Evolutionary conservation across 139 green algal species (phyloP).

Genomic region (Asterochloris erici): DNA sequence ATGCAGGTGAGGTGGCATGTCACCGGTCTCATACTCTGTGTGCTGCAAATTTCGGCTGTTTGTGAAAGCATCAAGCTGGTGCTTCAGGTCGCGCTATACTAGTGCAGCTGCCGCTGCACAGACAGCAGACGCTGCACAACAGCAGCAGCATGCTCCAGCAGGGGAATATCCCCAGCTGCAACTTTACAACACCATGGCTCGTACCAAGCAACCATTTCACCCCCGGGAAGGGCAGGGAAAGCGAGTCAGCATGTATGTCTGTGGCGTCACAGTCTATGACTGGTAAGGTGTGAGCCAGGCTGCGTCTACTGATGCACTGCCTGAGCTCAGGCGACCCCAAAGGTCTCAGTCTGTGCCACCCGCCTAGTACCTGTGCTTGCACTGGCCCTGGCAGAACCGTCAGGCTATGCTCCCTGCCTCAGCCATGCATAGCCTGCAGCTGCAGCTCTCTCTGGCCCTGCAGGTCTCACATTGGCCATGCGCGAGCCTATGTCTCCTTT

Average conservation of each 20-base stretch:
- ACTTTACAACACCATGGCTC: conserved; percentile 88
- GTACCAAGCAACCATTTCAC: conserved; percentile 79
- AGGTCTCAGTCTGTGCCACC: not conserved
- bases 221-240: conserved; percentile 38
- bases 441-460: not conserved
- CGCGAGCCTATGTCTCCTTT: conserved; percentile 92
- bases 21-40: too few relatives aligned
- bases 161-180: conserved; percentile 21
- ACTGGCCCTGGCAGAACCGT: not conserved
- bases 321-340: not conserved
- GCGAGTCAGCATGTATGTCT: conserved; percentile 96
- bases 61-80: too few relatives aligned
- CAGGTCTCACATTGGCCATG: conserved; percentile 66
- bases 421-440: not conserved
- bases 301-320: too few relatives aligned
- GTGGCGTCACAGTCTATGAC: conserved; percentile 95
- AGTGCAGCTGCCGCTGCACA: not conserved
- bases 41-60: too few relatives aligned
- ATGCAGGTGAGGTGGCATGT: too few relatives aligned
- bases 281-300: conserved; percentile 46
- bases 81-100: too few relatives aligned
- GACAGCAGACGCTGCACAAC: not conserved
- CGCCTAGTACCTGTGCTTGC: not conserved
- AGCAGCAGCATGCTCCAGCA: not conserved
- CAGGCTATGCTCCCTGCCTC: not conserved